These are phyloP conservation scores for Xylaria sp. DNA, from an alignment of 2,329 filamentous ascomycete genomes.

Conservation along the genomic window DNA sequence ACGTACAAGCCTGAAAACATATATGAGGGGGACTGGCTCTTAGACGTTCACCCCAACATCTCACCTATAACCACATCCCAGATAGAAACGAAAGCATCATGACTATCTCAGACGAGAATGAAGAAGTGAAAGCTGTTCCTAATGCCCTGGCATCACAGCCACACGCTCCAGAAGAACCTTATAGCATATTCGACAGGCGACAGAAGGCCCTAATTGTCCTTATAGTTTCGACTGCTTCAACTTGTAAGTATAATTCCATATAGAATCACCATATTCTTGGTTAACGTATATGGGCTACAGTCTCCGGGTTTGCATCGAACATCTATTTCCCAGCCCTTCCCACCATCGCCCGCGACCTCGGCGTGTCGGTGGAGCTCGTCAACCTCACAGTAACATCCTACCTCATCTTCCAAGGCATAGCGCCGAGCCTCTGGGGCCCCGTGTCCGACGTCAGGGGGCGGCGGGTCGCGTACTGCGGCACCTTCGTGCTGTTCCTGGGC, in stretches of 20 bases:
- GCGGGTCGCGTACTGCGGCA: constrained; percentile 51
- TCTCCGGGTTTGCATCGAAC: constrained; percentile 46
- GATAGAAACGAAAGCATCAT: constrained; percentile 4
- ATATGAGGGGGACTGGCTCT: constrained; percentile 5
- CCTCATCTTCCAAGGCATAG: constrained; percentile 57
- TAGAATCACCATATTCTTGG: background rate
- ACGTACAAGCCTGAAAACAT: background rate
- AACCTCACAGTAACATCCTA: constrained; percentile 52
- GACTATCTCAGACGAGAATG: constrained; percentile 1
- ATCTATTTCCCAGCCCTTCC: constrained; percentile 55
- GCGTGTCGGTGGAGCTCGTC: constrained; percentile 43
- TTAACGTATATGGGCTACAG: constrained; percentile 27
- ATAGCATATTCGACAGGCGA: constrained; percentile 53
- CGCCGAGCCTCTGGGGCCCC: constrained; percentile 54
- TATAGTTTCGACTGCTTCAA: constrained; percentile 53
- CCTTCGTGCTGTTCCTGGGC: constrained; percentile 49
- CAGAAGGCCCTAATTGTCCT: constrained; percentile 52
- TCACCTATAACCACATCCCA: background rate
- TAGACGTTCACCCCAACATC: background rate
- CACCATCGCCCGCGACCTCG: constrained; percentile 46
- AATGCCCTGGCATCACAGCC: constrained; percentile 6
- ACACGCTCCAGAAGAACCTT: constrained; percentile 37
- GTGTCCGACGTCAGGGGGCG: constrained; percentile 52
- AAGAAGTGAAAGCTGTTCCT: background rate
- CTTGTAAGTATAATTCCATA: constrained; percentile 42